Base-by-base conservation (phyloP, 1,284 basidiomycete genomes). In the Ustilago sp. region DNA sequence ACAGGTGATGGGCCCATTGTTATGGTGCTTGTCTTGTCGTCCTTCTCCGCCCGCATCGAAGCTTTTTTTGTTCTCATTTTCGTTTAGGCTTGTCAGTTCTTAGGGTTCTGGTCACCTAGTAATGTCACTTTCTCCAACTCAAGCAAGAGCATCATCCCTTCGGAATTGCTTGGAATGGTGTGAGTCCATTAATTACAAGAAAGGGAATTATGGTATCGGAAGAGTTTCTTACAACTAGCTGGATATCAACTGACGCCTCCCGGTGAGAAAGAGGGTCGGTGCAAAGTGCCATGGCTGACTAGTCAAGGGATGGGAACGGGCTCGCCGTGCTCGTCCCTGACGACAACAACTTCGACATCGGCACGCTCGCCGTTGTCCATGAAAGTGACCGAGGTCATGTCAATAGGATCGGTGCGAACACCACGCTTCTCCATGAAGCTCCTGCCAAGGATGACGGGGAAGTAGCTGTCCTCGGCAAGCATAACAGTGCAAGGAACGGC, bases 381-480 rank as follows among this genome's bases (percentile, higher is more conserved):
- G 84, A 96, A 98, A 2, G 94, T 90, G 34, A 99, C 92, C 51
- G 85, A 79, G 13, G 96, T 98, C 63, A 92, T 92, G 86, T 99
- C 96, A 72, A 84, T 77, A 3, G 81, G 80, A 57, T 83, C 83
- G 34, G 84, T 86, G 19, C 84, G 91, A 78, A 99, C 91, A 79
- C 92, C 92, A 80, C 96, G 90, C 83, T 91, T 91, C 87, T 99
- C 97, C 87, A 95, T 92, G 88, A 98, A 99, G 36, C 93, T 92
- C 48, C 96, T 90, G 4, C 96, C 96, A 2, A 99, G 89, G 23
- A 98, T 93, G 56, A 98, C 94, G 80, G 98, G 95, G 87, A 99
- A 99, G 86, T 98, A 95, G 28, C 92, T 92, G 86, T 98, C 95
- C 86, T 99, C 96, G 9, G 93, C 93, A 38, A 98, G 86, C 87